Base-by-base conservation (phyloP, 1,284 basidiomycete species). In the Cronartium ribicola region DNA sequence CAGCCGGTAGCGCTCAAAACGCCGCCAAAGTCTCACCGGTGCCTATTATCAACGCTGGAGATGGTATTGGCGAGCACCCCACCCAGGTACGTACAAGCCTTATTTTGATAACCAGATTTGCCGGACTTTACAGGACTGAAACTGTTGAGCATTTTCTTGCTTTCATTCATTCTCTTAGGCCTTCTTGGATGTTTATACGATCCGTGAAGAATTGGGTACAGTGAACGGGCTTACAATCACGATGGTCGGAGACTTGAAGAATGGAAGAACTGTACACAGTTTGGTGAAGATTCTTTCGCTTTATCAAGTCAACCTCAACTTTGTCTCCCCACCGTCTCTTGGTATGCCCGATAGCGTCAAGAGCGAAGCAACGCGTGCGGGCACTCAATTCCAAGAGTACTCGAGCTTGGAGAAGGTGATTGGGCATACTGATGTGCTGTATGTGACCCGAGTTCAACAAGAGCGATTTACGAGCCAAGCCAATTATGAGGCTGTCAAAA, bases 201-300 rank as follows among this genome's bases (percentile, higher is more conserved):
- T 99, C 79, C 93, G 96, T 37, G 94, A 92, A 65, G 96, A 99
- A 83, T 87, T 98, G 60, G 96, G 96, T 76, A 98, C 95, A 0
- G 93, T 98, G 77, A 98, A 97, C 80, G 96, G 95, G 64, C 89
- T 92, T 74, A 95, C 92, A 13, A 90, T 98, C 80, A 98, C 96
- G 10, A 74, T 74, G 66, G 87, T 99, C 8, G 96, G 96, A 75
- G 96, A 98, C 82, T 86, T 99, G 79, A 98, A 98, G 86, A 96
- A 98, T 81, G 96, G 96, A 51, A 88, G 96, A 75, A 99, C 96
- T 0, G 94, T 97, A 0, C 96, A 99, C 84, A 92, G 90, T 78
- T 87, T 99, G 67, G 95, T 98, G 79, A 91, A 91, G 59, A 85
- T 98, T 8, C 87, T 99, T 6, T 92, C 88, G 79, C 86, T 95